These are phyloP conservation scores for Perkinsus marinus DNA, from an alignment of 169 alveolate species.

Conservation along the genomic window DNA sequence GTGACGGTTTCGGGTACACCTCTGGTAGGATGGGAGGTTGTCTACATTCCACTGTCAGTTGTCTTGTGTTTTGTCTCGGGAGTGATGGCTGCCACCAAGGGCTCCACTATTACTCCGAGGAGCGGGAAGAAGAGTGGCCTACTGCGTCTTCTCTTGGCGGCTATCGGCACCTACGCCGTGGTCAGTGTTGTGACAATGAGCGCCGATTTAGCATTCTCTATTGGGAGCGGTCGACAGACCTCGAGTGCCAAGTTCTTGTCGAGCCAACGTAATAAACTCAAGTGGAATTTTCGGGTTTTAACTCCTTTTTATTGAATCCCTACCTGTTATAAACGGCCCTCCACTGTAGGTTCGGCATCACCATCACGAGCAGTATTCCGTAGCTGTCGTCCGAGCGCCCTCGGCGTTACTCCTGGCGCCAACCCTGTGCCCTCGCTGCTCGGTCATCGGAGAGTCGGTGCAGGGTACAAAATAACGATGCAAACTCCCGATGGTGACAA, in stretches of 20 bases:
- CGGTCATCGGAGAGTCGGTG: not conserved
- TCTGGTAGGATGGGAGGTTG: too few relatives aligned
- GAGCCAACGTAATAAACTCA: not conserved
- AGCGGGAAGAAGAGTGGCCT: not conserved
- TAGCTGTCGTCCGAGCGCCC: not conserved
- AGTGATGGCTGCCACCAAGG: not conserved
- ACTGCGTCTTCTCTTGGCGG: not conserved
- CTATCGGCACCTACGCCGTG: not conserved
- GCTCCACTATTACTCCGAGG: not conserved
- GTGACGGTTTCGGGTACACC: too few relatives aligned
- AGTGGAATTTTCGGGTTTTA: too few relatives aligned
- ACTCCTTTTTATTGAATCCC: not conserved
- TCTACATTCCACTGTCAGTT: not conserved
- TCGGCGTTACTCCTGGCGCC: not conserved
- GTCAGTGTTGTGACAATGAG: not conserved
- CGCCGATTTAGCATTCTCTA: not conserved
- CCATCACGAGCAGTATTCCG: not conserved
- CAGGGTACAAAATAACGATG: not conserved
- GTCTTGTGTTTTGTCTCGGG: not conserved
- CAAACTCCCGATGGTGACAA: not conserved
- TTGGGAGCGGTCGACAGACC: not conserved
- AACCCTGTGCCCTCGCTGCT: not conserved
- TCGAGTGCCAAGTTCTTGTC: not conserved
- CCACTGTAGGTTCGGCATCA: not conserved
- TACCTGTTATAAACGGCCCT: not conserved